phyloP scores from a whole-genome alignment of 2,329 filamentous ascomycete genomes.

The Graphilbum ipis-grandicollis region DNA sequence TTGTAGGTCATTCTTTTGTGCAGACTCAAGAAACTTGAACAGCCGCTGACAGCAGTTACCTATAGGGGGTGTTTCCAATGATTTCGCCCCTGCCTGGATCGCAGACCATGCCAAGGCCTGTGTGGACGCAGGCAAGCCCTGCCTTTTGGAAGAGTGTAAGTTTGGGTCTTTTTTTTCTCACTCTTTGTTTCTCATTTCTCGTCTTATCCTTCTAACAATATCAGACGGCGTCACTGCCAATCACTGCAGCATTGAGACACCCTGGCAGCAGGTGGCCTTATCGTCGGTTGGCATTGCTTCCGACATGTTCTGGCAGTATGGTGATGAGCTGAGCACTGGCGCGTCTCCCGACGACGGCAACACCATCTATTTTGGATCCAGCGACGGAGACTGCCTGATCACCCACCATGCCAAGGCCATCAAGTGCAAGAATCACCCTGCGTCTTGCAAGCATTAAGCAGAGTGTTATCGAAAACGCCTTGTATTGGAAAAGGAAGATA shows the following conservation, averaged over 20 bases:
- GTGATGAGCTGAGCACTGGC: slow-evolving; percentile 22
- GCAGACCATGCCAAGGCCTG: slow-evolving; percentile 20
- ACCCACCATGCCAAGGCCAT: slow-evolving; percentile 24
- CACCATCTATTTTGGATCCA: slow-evolving; percentile 24
- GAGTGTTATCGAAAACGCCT: too few species aligned
- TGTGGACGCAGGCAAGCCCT: slow-evolving; percentile 20
- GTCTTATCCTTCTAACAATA: neutral
- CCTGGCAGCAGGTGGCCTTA: slow-evolving; percentile 16
- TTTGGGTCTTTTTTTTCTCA: neutral
- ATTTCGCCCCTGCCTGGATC: slow-evolving; percentile 20
- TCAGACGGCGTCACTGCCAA: slow-evolving; percentile 11
- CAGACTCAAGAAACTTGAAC: too few species aligned
- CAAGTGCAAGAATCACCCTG: neutral
- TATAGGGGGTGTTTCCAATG: slow-evolving; percentile 15
- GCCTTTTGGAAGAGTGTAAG: slow-evolving; percentile 23
- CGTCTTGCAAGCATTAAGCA: too few species aligned
- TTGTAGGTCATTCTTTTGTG: slow-evolving; percentile 14
- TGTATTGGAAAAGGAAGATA: too few species aligned
- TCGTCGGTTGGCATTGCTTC: slow-evolving; percentile 16
- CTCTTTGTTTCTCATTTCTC: neutral
- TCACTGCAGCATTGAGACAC: slow-evolving; percentile 12
- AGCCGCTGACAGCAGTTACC: too few species aligned
- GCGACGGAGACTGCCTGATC: slow-evolving; percentile 25
- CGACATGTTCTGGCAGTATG: slow-evolving; percentile 24
- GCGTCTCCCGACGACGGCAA: slow-evolving; percentile 22